Percentiles rank a stretch among this genome's conserved stretches.
Conservation (phyloP, 2,329 filamentous ascomycete species). For the Fusarium gaditjirri region DNA sequence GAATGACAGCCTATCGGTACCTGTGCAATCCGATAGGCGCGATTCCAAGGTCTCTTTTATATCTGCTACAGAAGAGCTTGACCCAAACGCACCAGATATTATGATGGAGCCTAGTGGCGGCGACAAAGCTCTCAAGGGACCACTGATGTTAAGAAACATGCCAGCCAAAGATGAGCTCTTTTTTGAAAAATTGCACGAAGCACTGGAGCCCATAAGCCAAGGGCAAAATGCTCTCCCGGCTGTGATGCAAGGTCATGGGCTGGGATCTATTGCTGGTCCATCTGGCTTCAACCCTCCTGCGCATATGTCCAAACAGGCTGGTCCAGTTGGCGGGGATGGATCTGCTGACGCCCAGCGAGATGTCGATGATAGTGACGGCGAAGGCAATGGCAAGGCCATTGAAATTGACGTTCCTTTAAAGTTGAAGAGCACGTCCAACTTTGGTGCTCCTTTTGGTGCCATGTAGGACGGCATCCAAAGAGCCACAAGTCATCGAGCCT, state of each 20-base stretch:
- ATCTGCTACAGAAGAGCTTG: constrained; percentile 17
- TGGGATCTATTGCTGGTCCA: constrained; percentile 25
- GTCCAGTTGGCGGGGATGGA: constrained; percentile 38
- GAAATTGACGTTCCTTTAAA: constrained; percentile 59
- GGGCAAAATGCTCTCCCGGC: constrained; percentile 60
- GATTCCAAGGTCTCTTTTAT: constrained; percentile 35
- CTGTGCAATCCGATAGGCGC: constrained; percentile 13
- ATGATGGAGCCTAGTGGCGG: constrained; percentile 52
- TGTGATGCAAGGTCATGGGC: constrained; percentile 49
- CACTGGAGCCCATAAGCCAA: constrained; percentile 61
- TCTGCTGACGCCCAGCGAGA: constrained; percentile 37
- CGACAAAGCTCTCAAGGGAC: constrained; percentile 61
- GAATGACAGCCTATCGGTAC: not conserved
- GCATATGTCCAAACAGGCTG: constrained; percentile 12
- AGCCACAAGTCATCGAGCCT: not conserved
- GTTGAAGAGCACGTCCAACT: constrained; percentile 58
- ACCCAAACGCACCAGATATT: constrained; percentile 39
- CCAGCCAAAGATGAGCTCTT: constrained; percentile 67
- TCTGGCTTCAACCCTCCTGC: constrained; percentile 21
- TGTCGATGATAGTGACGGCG: constrained; percentile 41
- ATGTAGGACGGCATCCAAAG: constrained; percentile 36
- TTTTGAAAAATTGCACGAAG: constrained; percentile 60
- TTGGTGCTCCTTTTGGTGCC: constrained; percentile 58
- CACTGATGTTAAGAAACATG: constrained; percentile 65
- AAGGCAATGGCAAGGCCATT: constrained; percentile 42